Conservation (phyloP, 805 yeast genomes). For the Pichia californica region DNA sequence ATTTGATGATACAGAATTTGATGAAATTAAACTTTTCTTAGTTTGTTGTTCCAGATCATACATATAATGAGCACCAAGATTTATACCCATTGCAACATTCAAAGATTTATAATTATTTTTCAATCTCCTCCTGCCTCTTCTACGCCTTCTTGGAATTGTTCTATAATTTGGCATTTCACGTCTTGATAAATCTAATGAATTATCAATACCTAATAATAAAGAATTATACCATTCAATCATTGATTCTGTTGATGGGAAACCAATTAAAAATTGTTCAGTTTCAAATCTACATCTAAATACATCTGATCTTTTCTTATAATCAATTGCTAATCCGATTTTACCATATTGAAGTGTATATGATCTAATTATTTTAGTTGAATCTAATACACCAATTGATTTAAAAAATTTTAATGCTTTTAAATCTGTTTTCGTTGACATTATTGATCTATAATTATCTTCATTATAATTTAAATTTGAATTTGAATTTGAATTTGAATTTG, state of each 20-base stretch:
- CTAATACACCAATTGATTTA: slow-evolving; percentile 23
- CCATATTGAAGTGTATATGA: slow-evolving; percentile 82
- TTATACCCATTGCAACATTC: slow-evolving; percentile 2
- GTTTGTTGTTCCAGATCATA: not conserved
- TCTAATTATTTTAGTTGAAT: slow-evolving; percentile 37
- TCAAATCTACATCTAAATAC: slow-evolving; percentile 76
- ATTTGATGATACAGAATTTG: not conserved
- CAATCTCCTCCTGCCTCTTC: slow-evolving; percentile 42
- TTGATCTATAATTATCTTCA: slow-evolving; percentile 20
- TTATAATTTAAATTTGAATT: slow-evolving; percentile 5
- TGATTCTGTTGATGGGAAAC: slow-evolving; percentile 54
- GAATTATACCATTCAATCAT: slow-evolving; percentile 76
- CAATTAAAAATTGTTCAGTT: slow-evolving; percentile 70
- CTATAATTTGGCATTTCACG: slow-evolving; percentile 72
- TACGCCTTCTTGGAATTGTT: slow-evolving; percentile 72
- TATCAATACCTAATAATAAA: slow-evolving; percentile 67
- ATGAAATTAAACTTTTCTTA: not conserved
- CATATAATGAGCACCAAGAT: not conserved
- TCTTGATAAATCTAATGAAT: slow-evolving; percentile 66
- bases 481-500: slow-evolving; percentile 7
- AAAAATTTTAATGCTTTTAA: slow-evolving; percentile 19
- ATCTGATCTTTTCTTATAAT: slow-evolving; percentile 64
- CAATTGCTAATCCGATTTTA: slow-evolving; percentile 77
- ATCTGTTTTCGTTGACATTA: slow-evolving; percentile 25
- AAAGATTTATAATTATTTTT: slow-evolving; percentile 11